Base-by-base conservation (phyloP, 2,329 filamentous ascomycete genomes). In the Talaromyces rugulosus region DNA sequence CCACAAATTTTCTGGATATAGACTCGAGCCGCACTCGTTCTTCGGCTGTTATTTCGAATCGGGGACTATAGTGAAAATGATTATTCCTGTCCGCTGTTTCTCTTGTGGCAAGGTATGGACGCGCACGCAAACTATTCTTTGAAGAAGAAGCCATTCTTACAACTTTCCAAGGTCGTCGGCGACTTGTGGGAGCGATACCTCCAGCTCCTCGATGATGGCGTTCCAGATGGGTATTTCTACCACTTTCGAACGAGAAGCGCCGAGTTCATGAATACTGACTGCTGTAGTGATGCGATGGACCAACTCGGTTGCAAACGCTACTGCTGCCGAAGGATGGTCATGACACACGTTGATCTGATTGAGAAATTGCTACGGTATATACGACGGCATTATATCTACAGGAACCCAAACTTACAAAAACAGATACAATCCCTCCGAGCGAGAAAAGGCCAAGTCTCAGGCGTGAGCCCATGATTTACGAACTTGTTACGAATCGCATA, bases 251-350 rank as follows among this genome's bases (percentile, higher is more conserved):
- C 6, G 4, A 9, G 31, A 16, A 4, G 5, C 16, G 6, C 16
- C 3, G 12, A 9, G 14, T 16, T n/a, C 18, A 53, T 16, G 23
- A 7, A 30, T 69, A 34, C 50, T 56, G 42, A 62, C 50, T 33
- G 40, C 60, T 60, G 57, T 69, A 97, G 95, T 73, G 92, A 97
- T 75, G 95, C 94, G 50, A 96, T 99, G 89, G 93, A 98, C 78
- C 86, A 92, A 74, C 87, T 99, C 59, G 92, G 92, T 61, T 89
- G 96, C 73, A 94, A 92, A 79, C 87, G 95, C 70, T 99, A 99
- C 83, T 99, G 95, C 85, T 99, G 95, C 82, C 91, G 95, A 70
- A 90, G 95, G 73, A 99, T 99, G 95, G 88, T 99, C 78, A 97
- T 99, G 90, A 99, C 95, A 63, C 95, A 99, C 79, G 95, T 99